Conservation (phyloP, 495 filamentous ascomycete genomes). For the Hyaloscypha hepaticicola region DNA sequence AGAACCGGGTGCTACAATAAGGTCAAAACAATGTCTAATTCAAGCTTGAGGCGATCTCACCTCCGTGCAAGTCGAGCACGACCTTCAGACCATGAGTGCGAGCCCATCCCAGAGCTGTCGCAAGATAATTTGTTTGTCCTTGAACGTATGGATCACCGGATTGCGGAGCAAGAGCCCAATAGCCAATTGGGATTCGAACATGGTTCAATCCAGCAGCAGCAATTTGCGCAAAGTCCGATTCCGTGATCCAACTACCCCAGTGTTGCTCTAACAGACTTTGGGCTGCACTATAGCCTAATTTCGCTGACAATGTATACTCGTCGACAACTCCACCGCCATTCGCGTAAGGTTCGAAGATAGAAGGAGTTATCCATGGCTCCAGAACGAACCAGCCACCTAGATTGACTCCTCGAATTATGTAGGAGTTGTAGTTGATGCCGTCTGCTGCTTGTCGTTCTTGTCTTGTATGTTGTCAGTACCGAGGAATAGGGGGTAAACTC, state of each 20-base stretch:
- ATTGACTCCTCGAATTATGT: conserved; percentile 56
- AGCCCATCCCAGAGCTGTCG: conserved; percentile 69
- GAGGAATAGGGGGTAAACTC: not conserved
- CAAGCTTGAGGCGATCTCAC: conserved; percentile 38
- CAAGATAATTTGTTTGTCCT: conserved; percentile 66
- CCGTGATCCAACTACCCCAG: conserved; percentile 65
- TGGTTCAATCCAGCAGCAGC: conserved; percentile 66
- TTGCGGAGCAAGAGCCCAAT: conserved; percentile 65
- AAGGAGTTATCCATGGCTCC: conserved; percentile 64
- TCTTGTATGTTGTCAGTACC: conserved; percentile 15
- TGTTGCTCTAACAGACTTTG: conserved; percentile 48
- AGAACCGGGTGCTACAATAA: conserved; percentile 59
- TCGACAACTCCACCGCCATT: conserved; percentile 49
- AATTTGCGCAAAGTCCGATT: conserved; percentile 67
- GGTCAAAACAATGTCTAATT: conserved; percentile 4
- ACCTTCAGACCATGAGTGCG: conserved; percentile 60
- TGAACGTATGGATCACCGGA: conserved; percentile 69
- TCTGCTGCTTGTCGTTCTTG: conserved; percentile 25
- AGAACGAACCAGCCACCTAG: conserved; percentile 59
- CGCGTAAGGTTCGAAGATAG: conserved; percentile 52
- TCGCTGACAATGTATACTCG: conserved; percentile 57
- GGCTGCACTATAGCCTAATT: conserved; percentile 52
- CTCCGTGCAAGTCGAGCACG: conserved; percentile 69
- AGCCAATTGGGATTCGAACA: conserved; percentile 76
- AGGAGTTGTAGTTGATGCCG: conserved; percentile 39